Conservation (phyloP, 139 green algal species). For the Deuterostichococcus epilithicus region DNA sequence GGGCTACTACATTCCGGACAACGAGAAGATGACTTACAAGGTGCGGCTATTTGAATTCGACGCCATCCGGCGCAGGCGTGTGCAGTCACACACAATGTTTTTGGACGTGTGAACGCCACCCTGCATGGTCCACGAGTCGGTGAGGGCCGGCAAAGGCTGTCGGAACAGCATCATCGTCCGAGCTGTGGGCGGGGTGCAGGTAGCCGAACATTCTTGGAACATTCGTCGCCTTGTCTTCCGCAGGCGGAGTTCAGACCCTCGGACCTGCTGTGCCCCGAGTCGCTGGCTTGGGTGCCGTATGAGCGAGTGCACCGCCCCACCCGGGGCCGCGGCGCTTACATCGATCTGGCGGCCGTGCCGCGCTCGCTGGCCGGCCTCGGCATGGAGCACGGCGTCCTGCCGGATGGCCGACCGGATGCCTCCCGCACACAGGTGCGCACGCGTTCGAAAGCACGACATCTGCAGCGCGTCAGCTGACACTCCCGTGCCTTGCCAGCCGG, state of each 20-base stretch:
- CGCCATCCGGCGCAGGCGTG: neutral
- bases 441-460: too few species aligned
- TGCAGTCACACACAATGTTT: neutral
- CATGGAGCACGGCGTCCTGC: neutral
- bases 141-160: too few species aligned
- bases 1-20: constrained; percentile 89
- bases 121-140: too few species aligned
- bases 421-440: neutral
- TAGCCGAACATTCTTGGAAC: too few species aligned
- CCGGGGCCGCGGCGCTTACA: constrained; percentile 12
- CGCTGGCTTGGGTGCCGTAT: constrained; percentile 54
- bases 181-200: too few species aligned
- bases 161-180: too few species aligned
- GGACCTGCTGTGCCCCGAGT: constrained; percentile 84
- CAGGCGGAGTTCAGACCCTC: constrained; percentile 82
- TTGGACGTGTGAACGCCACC: neutral
- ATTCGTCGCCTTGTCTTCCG: neutral
- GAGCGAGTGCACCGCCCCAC: neutral
- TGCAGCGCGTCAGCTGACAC: neutral
- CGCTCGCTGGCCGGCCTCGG: constrained; percentile 27
- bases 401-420: neutral
- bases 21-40: constrained; percentile 84
- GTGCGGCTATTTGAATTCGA: constrained; percentile 1
- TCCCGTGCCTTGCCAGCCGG: neutral
- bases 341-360: constrained; percentile 19